Base-by-base conservation (phyloP, 2,329 filamentous ascomycete species). In the Phaeosphaeriaceae sp. region DNA sequence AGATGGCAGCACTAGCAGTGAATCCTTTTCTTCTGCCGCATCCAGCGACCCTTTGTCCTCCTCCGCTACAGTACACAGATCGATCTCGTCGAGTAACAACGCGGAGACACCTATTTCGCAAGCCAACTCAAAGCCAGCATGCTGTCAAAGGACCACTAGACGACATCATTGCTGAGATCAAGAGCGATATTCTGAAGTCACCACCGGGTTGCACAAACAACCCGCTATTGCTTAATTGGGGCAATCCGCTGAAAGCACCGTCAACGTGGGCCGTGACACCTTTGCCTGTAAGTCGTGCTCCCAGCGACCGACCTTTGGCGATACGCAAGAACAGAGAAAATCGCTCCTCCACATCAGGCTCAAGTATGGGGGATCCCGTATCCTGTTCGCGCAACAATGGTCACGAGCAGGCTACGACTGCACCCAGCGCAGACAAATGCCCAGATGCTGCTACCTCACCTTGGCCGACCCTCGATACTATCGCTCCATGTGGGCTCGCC, bases 161-260 rank as follows among this genome's bases (percentile, higher is more conserved):
- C 67, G 73, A 76, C 54, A 75, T 76, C 42, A 75, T 76, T 61
- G 63, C 69, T 60, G 67, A 71, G 54, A 76, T 76, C 51, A 68
- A 67, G 41, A 66, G 63, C 56, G 57, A 70, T 40, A 71, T 76
- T 42, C 73, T 63, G 65, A 60, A 58, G 21, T 62, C 60, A 17
- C 69, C 67, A 7, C 59, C 57, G 20, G 53, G 62, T 7, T 58
- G 59, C 47, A 56, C 51, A 40, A 54, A 59, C 22, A 54, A 63
- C 21, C 46, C 56, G 46, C 61, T 53, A 49, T 33, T 51, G 41
- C 45, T 65, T n/a, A 60, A 59, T n/a, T 69, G 62, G 58, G 52
- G 55, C 21, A 57, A 58, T 22, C 54, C 63, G n/a, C 58, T 65
- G 50, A 67, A 68, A 27, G 57, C 63, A 41, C 59, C 61, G 22